Evolutionary conservation across 2,329 filamentous ascomycete genomes (phyloP).

Genomic region (Fusarium paranaense): DNA sequence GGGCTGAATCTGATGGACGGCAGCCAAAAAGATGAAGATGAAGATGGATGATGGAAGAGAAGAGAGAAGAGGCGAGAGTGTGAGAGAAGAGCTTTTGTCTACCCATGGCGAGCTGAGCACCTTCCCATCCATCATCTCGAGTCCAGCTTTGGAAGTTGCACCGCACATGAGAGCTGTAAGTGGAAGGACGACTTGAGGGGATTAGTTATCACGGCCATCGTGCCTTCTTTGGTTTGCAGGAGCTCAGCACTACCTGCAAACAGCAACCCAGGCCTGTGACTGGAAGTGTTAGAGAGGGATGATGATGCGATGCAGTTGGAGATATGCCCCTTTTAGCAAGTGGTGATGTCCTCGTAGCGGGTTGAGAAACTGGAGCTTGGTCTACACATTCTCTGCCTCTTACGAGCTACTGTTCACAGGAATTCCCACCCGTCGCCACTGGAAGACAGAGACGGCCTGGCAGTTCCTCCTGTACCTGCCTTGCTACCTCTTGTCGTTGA

Average conservation of each 20-base stretch:
- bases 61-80: neutral
- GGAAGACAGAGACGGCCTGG: neutral
- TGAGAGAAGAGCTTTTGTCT: constrained; percentile 8
- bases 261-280: neutral
- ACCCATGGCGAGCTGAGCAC: neutral
- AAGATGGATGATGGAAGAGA: constrained; percentile 18
- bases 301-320: neutral
- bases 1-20: neutral
- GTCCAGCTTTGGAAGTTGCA: constrained; percentile 9
- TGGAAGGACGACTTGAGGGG: neutral
- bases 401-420: neutral
- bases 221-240: neutral
- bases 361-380: neutral
- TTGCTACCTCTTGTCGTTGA: neutral
- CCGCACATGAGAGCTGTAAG: neutral
- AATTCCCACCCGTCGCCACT: neutral
- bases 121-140: constrained; percentile 4
- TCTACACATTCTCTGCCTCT: neutral
- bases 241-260: neutral
- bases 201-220: neutral
- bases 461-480: neutral
- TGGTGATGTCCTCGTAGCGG: neutral
- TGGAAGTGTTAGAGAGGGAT: neutral
- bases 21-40: constrained; percentile 17
- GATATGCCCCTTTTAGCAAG: neutral